phyloP scores from a whole-genome alignment of 805 yeast species.

The Clavispora phyllophila region DNA sequence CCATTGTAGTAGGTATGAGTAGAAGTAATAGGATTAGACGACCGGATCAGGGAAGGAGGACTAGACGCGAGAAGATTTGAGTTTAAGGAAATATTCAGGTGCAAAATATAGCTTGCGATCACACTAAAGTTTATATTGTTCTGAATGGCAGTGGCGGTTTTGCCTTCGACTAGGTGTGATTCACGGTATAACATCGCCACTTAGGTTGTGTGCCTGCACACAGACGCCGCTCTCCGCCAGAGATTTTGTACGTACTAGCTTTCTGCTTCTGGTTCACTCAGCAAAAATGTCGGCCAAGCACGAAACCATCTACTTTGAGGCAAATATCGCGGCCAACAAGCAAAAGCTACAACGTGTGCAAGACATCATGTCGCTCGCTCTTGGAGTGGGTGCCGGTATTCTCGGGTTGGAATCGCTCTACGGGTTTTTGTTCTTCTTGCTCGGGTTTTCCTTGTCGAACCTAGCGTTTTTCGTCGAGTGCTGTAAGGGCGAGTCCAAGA shows the following conservation, averaged over 20 bases:
- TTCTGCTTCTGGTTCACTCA: no score
- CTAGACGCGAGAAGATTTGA: no score
- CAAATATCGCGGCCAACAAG: constrained; percentile 8
- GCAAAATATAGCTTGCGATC: no score
- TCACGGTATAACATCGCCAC: background rate
- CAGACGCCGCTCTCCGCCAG: no score
- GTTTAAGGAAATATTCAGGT: no score
- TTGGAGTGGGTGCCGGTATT: constrained; percentile 39
- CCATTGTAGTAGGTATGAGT: background rate
- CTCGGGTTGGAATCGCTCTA: constrained; percentile 31
- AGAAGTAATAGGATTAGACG: no score
- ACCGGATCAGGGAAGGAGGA: no score
- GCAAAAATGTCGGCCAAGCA: background rate
- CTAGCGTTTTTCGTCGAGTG: constrained; percentile 24
- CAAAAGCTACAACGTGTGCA: constrained; percentile 25
- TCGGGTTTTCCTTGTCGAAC: constrained; percentile 31
- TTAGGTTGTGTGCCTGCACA: background rate
- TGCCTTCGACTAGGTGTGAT: background rate
- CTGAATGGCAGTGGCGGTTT: background rate
- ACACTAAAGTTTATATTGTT: background rate
- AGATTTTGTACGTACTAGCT: no score
- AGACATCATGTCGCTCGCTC: constrained; percentile 32
- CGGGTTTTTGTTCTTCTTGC: constrained; percentile 33
- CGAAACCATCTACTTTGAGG: constrained; percentile 2
- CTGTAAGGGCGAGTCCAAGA: constrained; percentile 25